Evolutionary conservation across 441 rosid species (phyloP), one percentile per base, ranked within the genome.

Genomic region (Euphorbia schlechtendalii): DNA sequence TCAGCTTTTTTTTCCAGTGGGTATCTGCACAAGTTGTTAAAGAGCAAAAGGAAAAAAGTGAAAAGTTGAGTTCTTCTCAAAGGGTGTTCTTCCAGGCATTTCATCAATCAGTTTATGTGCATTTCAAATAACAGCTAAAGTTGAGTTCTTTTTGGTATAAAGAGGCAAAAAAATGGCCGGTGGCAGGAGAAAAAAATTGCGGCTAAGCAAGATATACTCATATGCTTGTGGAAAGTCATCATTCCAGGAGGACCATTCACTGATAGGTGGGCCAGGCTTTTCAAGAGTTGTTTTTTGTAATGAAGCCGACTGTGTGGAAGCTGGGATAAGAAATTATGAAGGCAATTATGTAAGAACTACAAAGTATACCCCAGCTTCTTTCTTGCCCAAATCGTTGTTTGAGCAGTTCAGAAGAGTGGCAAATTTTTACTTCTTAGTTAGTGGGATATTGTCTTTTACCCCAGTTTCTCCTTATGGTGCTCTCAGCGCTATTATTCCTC

Each of bases 331-430:
- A 48, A 80, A 74, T 21, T 89, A 91, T 62, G 54, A 48, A 7
- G 77, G 69, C 18, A 95, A 95, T 68, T 85, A 83, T 66, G 88
- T 92, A 67, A 81, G 86, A 27, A 87, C 89, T 57, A 89, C 98
- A 0, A 95, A 95, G 81, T 94, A 92, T 54, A 89, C 86, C 5
- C 70, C 73, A 0, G 84, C 82, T 30, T 81, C 98, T 1, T 89
- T 95, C 78, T 64, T 95, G 21, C 99, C 99, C 0, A 92, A 86
- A 67, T 84, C 99, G 2, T 71, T 95, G 76, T 95, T 92, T 59
- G 98, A 95, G 82, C 99, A 95, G 77, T 91, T 95, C 66, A 85
- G 97, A 69, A 85, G 99, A 57, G 98, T 84, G 13, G 99, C 99
- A 36, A 95, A 95, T 61, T 70, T 92, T 52, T 95, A 81, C 73